A percentile compares a stretch with the other conserved stretches of the same genome.
phyloP scores from a whole-genome alignment of 805 yeast species.

The Starmerella tilneyi region DNA sequence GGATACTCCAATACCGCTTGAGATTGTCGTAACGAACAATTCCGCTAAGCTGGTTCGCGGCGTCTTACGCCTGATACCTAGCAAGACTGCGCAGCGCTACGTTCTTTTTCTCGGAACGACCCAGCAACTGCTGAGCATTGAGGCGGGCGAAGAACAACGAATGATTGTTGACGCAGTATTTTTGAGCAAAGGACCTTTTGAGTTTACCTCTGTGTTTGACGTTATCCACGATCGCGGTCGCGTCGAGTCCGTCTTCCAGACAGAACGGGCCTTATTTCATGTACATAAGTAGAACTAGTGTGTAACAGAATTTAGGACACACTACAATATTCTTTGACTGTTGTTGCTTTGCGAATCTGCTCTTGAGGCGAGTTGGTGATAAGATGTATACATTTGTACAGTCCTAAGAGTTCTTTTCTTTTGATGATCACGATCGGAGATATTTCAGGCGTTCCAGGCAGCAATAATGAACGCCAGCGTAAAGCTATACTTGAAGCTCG shows the following conservation, averaged over 20 bases:
- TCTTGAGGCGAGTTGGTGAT: too few species aligned
- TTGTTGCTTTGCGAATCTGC: too few species aligned
- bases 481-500: slow-evolving; percentile 53
- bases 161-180: slow-evolving; percentile 51
- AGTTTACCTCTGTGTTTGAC: slow-evolving; percentile 62
- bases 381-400: too few species aligned
- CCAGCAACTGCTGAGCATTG: slow-evolving; percentile 44
- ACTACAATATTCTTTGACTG: background rate
- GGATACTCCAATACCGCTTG: slow-evolving; percentile 45
- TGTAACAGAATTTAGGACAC: background rate
- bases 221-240: slow-evolving; percentile 26
- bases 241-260: slow-evolving; percentile 21
- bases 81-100: slow-evolving; percentile 41
- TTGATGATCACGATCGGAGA: background rate
- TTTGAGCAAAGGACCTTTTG: slow-evolving; percentile 68
- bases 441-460: slow-evolving; percentile 27
- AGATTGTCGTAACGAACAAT: slow-evolving; percentile 43
- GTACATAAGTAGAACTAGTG: slow-evolving; percentile 10
- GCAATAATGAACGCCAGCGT: slow-evolving; percentile 33
- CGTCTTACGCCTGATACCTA: slow-evolving; percentile 49
- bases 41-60: slow-evolving; percentile 38
- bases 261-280: slow-evolving; percentile 6
- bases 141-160: slow-evolving; percentile 36
- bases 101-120: slow-evolving; percentile 64
- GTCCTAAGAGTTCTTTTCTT: background rate